phyloP scores from a whole-genome alignment of 208 protist genomes.

The Acanthamoeba culbertsoni region DNA sequence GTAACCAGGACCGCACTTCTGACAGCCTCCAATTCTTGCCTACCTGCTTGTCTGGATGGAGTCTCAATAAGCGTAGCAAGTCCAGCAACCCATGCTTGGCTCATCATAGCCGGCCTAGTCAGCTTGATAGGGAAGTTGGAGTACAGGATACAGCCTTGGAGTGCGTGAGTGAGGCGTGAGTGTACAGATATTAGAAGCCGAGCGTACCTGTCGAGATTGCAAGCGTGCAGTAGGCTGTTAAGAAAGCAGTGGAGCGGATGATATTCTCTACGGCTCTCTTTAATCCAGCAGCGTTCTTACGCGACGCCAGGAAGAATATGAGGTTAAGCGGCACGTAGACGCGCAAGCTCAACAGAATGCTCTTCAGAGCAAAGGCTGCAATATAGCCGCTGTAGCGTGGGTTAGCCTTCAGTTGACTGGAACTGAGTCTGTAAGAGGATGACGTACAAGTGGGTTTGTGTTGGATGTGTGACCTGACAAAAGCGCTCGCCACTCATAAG shows the following conservation, averaged over 20 bases:
- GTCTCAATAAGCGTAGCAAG: slow-evolving; percentile 26
- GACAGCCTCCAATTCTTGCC: too few species aligned
- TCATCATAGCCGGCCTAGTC: neutral
- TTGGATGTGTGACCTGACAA: neutral
- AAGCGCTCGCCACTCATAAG: slow-evolving; percentile 25
- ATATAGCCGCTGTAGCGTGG: neutral
- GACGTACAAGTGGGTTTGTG: neutral
- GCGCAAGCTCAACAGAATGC: neutral
- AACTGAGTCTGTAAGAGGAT: neutral
- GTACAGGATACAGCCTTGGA: neutral
- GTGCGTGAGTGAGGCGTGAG: neutral
- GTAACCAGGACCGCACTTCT: too few species aligned
- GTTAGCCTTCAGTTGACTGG: neutral
- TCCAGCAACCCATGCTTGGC: neutral
- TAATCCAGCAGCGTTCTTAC: neutral
- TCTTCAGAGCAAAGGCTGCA: neutral
- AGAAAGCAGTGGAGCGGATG: neutral
- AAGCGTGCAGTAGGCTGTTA: neutral
- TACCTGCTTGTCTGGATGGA: neutral
- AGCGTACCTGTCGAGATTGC: neutral
- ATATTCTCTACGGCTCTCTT: neutral
- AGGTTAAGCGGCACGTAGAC: slow-evolving; percentile 41
- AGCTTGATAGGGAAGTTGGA: slow-evolving; percentile 19
- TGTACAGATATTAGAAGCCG: neutral
- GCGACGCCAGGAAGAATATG: slow-evolving; percentile 11